phyloP scores from a whole-genome alignment of 108 stramenopile species.

The Nitzschia palea region DNA sequence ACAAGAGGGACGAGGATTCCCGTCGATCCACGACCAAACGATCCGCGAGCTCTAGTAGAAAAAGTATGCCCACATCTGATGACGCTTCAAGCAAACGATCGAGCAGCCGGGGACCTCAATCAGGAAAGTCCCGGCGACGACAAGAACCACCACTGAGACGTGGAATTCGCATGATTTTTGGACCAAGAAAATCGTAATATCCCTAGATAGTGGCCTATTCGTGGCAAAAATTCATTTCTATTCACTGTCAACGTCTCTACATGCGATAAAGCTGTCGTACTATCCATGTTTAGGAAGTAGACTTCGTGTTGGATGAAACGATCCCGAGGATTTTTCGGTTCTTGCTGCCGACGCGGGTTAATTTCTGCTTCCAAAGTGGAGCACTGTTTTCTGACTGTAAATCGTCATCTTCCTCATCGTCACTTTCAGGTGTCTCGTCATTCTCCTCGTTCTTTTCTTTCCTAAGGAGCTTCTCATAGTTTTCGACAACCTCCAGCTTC shows the following conservation, averaged over 20 bases:
- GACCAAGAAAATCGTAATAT: neutral
- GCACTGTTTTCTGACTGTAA: neutral
- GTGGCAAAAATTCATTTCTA: too few relatives aligned
- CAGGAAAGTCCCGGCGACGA: neutral
- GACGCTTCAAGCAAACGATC: neutral
- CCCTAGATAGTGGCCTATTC: too few relatives aligned
- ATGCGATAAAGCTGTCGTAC: too few relatives aligned
- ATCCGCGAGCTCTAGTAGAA: neutral
- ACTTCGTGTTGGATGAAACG: neutral
- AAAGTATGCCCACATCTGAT: neutral
- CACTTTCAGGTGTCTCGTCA: neutral
- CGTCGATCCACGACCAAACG: neutral
- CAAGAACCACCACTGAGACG: neutral
- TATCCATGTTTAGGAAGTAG: neutral
- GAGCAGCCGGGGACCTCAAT: neutral
- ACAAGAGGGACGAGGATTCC: neutral
- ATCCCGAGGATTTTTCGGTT: neutral
- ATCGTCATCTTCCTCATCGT: neutral
- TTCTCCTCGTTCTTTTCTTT: neutral
- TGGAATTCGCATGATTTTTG: neutral
- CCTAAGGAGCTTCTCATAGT: neutral
- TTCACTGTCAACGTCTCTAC: too few relatives aligned
- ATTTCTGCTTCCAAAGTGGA: slow-evolving; percentile 10
- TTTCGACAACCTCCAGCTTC: slow-evolving; percentile 4
- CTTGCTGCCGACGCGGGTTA: neutral